Conservation (phyloP, 106 monocot genomes). For the Dioscorea alata region DNA sequence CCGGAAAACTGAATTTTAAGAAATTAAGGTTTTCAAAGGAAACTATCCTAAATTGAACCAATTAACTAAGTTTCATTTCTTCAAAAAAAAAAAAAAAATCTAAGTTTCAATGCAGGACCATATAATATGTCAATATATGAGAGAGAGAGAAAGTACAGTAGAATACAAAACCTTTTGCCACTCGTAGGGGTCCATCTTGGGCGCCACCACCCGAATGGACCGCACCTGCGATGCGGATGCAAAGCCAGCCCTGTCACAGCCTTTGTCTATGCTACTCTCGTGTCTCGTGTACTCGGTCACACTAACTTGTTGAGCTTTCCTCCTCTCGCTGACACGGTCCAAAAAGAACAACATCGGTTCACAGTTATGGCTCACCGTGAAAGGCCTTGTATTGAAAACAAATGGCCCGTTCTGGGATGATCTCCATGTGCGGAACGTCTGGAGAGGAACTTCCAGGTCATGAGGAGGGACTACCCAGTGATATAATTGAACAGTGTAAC, state of each 20-base stretch:
- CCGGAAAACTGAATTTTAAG: too few species aligned
- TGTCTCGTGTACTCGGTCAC: slow-evolving; percentile 1
- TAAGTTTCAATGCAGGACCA: too few species aligned
- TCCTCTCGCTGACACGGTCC: slow-evolving; percentile 11
- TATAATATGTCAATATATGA: too few species aligned
- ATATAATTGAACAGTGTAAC: slow-evolving; percentile 73
- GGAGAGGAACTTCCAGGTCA: slow-evolving; percentile 39
- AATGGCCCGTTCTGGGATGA: slow-evolving; percentile 52
- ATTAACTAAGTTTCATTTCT: too few species aligned
- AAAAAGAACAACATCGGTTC: slow-evolving; percentile 42
- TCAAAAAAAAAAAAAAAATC: too few species aligned
- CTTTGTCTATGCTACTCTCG: neutral
- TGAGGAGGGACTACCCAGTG: slow-evolving; percentile 27
- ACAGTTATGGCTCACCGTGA: slow-evolving; percentile 19
- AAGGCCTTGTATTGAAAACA: slow-evolving; percentile 58
- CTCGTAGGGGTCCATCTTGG: slow-evolving; percentile 34
- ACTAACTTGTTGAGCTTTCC: neutral
- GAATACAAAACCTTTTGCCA: slow-evolving; percentile 37
- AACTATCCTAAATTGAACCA: neutral
- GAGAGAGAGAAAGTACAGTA: neutral
- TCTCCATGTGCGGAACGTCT: slow-evolving; percentile 74
- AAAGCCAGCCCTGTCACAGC: slow-evolving; percentile 10
- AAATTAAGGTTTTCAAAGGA: neutral
- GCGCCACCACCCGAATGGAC: slow-evolving; percentile 42
- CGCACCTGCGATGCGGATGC: slow-evolving; percentile 25